Evolutionary conservation across 1,284 basidiomycete species (phyloP).

Genomic region (Singerocomus rubriflavus): DNA sequence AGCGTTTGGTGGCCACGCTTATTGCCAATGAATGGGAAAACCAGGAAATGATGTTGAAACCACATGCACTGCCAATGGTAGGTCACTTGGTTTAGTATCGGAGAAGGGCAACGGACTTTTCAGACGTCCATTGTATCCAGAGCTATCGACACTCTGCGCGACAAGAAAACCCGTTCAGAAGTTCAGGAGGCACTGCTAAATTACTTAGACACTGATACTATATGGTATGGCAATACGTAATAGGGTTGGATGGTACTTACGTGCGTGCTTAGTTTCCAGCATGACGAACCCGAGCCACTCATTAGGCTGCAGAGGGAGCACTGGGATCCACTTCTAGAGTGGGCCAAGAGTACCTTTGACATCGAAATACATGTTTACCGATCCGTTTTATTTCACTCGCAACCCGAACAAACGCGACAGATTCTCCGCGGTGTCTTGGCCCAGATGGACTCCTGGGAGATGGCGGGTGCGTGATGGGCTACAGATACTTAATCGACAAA

Average conservation of each 20-base stretch:
- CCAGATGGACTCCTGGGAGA: conserved; percentile 75
- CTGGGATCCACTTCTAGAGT: conserved; percentile 87
- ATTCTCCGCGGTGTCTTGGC: conserved; percentile 59
- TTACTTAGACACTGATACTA: conserved; percentile 94
- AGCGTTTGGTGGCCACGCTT: conserved; percentile 74
- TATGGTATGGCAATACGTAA: conserved; percentile 60
- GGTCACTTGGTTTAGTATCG: conserved; percentile 24
- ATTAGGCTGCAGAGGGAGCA: conserved; percentile 81
- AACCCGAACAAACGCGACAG: conserved; percentile 64
- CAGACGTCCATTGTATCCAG: conserved; percentile 85
- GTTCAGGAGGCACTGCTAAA: conserved; percentile 75
- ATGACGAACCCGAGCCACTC: conserved; percentile 72
- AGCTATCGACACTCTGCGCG: conserved; percentile 79
- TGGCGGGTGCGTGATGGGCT: conserved; percentile 68
- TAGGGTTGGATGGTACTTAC: conserved; percentile 6
- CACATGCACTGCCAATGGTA: conserved; percentile 90
- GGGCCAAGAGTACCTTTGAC: conserved; percentile 68
- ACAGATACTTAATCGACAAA: background rate
- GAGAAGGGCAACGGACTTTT: conserved; percentile 4
- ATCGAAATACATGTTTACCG: conserved; percentile 67
- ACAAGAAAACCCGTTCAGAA: conserved; percentile 55
- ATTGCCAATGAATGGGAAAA: conserved; percentile 97
- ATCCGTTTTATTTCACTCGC: conserved; percentile 66
- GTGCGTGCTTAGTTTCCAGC: conserved; percentile 65
- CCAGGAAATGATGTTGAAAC: conserved; percentile 83